Percentiles rank a stretch among this genome's conserved stretches.
phyloP scores from a whole-genome alignment of 2,329 filamentous ascomycete species.

The Penicillium griseofulvum region DNA sequence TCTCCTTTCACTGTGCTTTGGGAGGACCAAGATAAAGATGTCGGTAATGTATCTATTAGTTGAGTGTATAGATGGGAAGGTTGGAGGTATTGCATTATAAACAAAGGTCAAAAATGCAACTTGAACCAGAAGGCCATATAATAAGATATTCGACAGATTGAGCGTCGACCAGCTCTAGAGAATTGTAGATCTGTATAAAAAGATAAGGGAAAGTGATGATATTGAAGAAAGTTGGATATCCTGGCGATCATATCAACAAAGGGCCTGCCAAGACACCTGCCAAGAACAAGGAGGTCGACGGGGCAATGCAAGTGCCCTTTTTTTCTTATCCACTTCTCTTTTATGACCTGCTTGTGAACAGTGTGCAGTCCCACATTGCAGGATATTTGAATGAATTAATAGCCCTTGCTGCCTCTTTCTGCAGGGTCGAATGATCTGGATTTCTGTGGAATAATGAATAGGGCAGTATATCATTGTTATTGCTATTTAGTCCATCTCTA shows the following conservation, averaged over 20 bases:
- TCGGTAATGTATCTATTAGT: conserved; percentile 19
- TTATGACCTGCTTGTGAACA: background rate
- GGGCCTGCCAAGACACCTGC: background rate
- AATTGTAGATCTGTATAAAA: background rate
- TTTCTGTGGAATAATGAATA: background rate
- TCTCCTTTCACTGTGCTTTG: conserved; percentile 30
- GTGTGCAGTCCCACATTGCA: background rate
- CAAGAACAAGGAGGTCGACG: background rate
- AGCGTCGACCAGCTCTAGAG: background rate
- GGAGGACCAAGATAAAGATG: background rate
- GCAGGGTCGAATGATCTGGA: conserved; percentile 2
- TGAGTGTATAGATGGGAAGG: conserved; percentile 18
- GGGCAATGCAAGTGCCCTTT: background rate
- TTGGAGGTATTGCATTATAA: conserved; percentile 3
- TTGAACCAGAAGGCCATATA: background rate
- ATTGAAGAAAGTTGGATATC: background rate
- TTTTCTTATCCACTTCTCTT: too few relatives aligned
- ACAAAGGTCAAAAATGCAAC: background rate
- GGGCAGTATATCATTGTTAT: background rate
- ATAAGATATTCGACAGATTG: background rate
- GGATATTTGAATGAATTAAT: background rate
- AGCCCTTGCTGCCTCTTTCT: conserved; percentile 4
- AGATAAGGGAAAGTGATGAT: background rate
- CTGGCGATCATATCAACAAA: conserved; percentile 1
- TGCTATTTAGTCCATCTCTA: background rate